Evolutionary conservation across 2,329 filamentous ascomycete species (phyloP).

Genomic region (Verticillium longisporum): DNA sequence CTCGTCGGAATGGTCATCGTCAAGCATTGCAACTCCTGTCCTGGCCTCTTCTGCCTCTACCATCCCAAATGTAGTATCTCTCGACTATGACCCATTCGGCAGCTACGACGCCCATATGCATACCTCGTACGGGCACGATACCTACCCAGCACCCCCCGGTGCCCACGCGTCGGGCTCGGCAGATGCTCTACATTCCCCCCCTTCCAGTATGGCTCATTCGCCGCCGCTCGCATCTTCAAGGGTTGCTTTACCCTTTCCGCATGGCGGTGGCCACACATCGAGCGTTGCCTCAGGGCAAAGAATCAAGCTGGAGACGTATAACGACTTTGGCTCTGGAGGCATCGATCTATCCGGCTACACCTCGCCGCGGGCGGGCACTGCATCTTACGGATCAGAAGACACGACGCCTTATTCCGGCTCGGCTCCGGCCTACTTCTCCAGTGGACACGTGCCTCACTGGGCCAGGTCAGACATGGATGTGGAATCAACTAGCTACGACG

Average conservation of each 20-base stretch:
- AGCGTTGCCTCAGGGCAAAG: constrained; percentile 17
- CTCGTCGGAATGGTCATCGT: constrained; percentile 35
- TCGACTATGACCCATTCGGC: constrained; percentile 45
- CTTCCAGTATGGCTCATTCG: background rate
- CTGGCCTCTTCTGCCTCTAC: constrained; percentile 30
- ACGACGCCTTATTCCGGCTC: constrained; percentile 3
- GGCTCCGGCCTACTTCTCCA: constrained; percentile 5
- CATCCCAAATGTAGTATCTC: constrained; percentile 37
- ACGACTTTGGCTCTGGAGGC: constrained; percentile 25
- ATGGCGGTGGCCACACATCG: constrained; percentile 8
- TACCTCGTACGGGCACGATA: constrained; percentile 36
- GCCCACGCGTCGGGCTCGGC: background rate
- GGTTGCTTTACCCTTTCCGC: background rate
- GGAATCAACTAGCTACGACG: constrained; percentile 5
- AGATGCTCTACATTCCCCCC: constrained; percentile 1
- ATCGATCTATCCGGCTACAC: constrained; percentile 32
- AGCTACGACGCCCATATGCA: constrained; percentile 35
- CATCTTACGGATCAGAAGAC: constrained; percentile 17
- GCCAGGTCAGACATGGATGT: constrained; percentile 27
- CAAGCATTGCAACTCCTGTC: constrained; percentile 25
- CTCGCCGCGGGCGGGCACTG: constrained; percentile 29
- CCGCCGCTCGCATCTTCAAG: background rate
- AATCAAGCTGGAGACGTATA: constrained; percentile 30
- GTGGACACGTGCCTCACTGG: constrained; percentile 23
- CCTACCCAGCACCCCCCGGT: constrained; percentile 27